Evolutionary conservation across 2,329 filamentous ascomycete species (phyloP).

Genomic region (Aspergillus tamarii): DNA sequence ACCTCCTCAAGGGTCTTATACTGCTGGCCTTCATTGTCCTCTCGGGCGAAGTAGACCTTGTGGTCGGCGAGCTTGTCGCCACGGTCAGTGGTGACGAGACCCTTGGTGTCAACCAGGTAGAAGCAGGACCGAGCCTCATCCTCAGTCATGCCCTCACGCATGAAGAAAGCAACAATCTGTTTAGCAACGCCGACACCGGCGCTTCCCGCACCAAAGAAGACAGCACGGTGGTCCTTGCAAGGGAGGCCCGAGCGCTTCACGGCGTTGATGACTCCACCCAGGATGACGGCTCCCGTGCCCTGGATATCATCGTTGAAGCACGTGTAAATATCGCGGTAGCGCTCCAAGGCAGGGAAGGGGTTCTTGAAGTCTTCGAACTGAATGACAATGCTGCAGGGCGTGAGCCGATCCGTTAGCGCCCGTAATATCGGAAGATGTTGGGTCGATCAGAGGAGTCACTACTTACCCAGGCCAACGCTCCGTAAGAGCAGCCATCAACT

Average conservation of each 20-base stretch:
- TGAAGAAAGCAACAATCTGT: constrained; percentile 97
- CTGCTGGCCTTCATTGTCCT: constrained; percentile 67
- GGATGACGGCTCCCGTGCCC: constrained; percentile 92
- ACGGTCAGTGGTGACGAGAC: constrained; percentile 88
- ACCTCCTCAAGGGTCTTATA: constrained; percentile 83
- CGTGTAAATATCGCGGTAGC: constrained; percentile 85
- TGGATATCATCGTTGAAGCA: constrained; percentile 99
- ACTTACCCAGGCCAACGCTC: constrained; percentile 71
- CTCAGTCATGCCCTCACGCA: constrained; percentile 85
- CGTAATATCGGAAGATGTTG: constrained; percentile 17
- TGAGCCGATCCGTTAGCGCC: constrained; percentile 24
- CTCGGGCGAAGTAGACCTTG: constrained; percentile 69
- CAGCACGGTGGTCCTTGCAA: constrained; percentile 85
- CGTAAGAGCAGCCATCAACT: constrained; percentile 89
- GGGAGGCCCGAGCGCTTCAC: constrained; percentile 86
- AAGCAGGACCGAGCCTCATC: constrained; percentile 87
- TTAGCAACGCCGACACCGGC: constrained; percentile 97
- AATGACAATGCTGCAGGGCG: constrained; percentile 64
- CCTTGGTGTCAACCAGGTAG: constrained; percentile 96
- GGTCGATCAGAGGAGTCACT: constrained; percentile 23
- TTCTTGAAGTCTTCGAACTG: constrained; percentile 99
- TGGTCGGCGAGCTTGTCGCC: constrained; percentile 93
- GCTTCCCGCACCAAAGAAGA: constrained; percentile 94
- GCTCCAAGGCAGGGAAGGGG: constrained; percentile 89
- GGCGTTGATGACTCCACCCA: constrained; percentile 75